These are phyloP conservation scores for Chrysoporthe puriensis DNA, from an alignment of 2,329 filamentous ascomycete genomes.

Conservation along the genomic window DNA sequence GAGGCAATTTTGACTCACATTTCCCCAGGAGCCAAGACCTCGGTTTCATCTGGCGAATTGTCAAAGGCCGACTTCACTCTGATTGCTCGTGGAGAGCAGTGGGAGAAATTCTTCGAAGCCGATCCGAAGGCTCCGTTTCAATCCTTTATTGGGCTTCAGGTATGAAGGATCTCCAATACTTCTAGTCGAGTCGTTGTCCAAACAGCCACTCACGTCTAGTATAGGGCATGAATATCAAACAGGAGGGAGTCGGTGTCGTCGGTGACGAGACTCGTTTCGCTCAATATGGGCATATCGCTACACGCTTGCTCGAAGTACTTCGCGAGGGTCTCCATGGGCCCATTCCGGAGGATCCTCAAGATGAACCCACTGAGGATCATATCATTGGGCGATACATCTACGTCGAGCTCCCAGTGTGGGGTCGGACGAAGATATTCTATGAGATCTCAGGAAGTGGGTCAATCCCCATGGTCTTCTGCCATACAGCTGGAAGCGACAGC, in stretches of 20 bases:
- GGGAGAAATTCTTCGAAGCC: constrained; percentile 6
- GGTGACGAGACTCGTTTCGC: constrained; percentile 47
- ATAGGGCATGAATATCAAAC: constrained; percentile 46
- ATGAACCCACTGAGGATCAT: constrained; percentile 44
- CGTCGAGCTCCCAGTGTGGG: constrained; percentile 50
- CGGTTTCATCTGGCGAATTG: background rate
- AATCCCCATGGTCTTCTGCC: constrained; percentile 49
- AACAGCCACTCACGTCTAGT: too few species aligned
- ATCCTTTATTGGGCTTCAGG: background rate
- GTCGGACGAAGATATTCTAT: constrained; percentile 53
- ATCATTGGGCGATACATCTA: constrained; percentile 52
- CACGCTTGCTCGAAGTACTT: constrained; percentile 50
- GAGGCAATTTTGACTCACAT: constrained; percentile 6
- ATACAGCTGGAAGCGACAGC: constrained; percentile 50
- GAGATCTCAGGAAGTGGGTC: constrained; percentile 50
- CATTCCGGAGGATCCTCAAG: constrained; percentile 44
- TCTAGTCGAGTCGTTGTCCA: too few species aligned
- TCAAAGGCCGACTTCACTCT: constrained; percentile 2
- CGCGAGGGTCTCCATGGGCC: constrained; percentile 52
- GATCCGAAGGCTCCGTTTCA: constrained; percentile 2
- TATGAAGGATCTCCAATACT: background rate
- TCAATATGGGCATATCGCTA: constrained; percentile 47
- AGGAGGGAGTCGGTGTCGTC: constrained; percentile 50
- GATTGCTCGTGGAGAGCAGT: constrained; percentile 1
- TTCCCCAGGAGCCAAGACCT: background rate